Conservation (phyloP, 2,329 filamentous ascomycete species). For the Ophiosphaerella herpotricha region DNA sequence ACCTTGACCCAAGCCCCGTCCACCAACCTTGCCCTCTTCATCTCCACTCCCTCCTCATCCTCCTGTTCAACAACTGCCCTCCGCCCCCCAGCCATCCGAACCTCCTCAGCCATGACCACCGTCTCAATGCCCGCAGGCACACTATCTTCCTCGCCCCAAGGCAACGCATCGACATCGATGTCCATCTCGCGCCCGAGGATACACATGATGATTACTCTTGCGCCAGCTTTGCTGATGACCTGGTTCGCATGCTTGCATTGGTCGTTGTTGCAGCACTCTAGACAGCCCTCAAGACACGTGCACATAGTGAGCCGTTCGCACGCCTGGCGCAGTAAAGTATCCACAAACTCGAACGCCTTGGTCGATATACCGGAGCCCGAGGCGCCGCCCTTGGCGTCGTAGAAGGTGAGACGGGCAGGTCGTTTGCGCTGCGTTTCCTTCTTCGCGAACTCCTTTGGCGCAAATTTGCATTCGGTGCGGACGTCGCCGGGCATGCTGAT, state of each 20-base stretch:
- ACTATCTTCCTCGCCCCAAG: constrained; percentile 78
- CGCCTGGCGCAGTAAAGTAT: constrained; percentile 75
- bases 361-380: constrained; percentile 83
- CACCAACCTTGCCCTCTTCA: constrained; percentile 41
- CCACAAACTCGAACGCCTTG: constrained; percentile 92
- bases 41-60: constrained; percentile 59
- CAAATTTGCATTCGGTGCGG: constrained; percentile 89
- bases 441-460: constrained; percentile 82
- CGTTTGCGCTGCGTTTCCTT: constrained; percentile 73
- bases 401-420: constrained; percentile 88
- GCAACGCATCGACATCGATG: constrained; percentile 81
- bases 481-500: constrained; percentile 90
- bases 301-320: constrained; percentile 77
- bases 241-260: constrained; percentile 83
- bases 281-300: constrained; percentile 76
- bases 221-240: constrained; percentile 92
- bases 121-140: constrained; percentile 78
- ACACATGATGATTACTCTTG: constrained; percentile 77
- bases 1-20: constrained; percentile 49
- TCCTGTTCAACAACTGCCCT: constrained; percentile 35
- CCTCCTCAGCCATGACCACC: constrained; percentile 72
- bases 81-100: constrained; percentile 55
- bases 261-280: constrained; percentile 88
- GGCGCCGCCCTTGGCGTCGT: constrained; percentile 89
- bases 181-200: constrained; percentile 74